Percentiles rank a stretch among this genome's conserved stretches.
phyloP scores from a whole-genome alignment of 768 basidiomycete genomes.

The Termitomyces sp. region DNA sequence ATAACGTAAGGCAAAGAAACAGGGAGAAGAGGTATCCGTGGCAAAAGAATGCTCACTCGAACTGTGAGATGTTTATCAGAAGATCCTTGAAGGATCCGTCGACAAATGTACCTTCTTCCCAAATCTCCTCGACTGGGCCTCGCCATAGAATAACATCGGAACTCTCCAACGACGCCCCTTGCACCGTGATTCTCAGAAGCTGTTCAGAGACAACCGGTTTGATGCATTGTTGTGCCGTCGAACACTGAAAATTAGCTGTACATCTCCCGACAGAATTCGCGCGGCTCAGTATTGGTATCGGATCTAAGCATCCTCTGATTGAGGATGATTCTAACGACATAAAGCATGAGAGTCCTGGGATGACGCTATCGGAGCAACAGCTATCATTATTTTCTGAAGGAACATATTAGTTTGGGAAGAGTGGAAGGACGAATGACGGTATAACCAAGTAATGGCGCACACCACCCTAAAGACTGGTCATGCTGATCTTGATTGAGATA shows the following conservation, averaged over 20 bases:
- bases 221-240: conserved; percentile 34
- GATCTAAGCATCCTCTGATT: conserved; percentile 48
- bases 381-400: neutral
- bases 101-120: conserved; percentile 51
- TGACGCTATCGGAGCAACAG: conserved; percentile 2
- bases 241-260: conserved; percentile 27
- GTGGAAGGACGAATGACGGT: conserved; percentile 12
- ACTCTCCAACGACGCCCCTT: conserved; percentile 11
- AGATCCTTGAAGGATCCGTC: neutral
- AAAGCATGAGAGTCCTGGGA: conserved; percentile 36
- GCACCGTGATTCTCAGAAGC: conserved; percentile 52
- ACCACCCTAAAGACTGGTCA: conserved; percentile 50
- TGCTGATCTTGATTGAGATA: conserved; percentile 29
- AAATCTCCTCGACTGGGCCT: conserved; percentile 60
- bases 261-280: conserved; percentile 33
- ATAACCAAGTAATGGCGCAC: conserved; percentile 28
- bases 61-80: conserved; percentile 33
- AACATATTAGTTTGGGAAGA: conserved; percentile 19
- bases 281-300: conserved; percentile 43
- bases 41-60: conserved; percentile 39
- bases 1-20: conserved; percentile 32
- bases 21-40: conserved; percentile 37
- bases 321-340: conserved; percentile 21
- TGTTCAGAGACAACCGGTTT: conserved; percentile 41
- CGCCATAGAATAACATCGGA: conserved; percentile 61